Evolutionary conservation across 2,329 filamentous ascomycete genomes (phyloP).

Genomic region (Trichoderma endophyticum): DNA sequence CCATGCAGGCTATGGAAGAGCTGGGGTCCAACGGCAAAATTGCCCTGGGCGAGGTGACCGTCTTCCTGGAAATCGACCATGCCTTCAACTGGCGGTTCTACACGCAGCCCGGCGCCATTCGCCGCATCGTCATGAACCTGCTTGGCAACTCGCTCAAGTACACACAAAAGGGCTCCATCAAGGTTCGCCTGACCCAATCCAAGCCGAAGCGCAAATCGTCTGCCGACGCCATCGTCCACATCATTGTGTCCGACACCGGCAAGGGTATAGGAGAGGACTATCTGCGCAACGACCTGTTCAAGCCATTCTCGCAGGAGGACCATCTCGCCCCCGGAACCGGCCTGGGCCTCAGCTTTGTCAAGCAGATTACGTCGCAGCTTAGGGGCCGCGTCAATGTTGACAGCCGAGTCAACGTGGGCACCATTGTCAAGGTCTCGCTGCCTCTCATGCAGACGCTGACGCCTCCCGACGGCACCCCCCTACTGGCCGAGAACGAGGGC

Average conservation of each 20-base stretch:
- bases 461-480: neutral
- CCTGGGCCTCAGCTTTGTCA: slow-evolving; percentile 63
- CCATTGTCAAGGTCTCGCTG: slow-evolving; percentile 34
- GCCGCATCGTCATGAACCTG: slow-evolving; percentile 60
- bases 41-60: slow-evolving; percentile 26
- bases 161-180: slow-evolving; percentile 39
- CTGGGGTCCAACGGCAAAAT: slow-evolving; percentile 16
- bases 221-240: slow-evolving; percentile 23
- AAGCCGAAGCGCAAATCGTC: neutral
- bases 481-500: slow-evolving; percentile 22
- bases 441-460: slow-evolving; percentile 25
- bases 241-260: slow-evolving; percentile 62
- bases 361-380: slow-evolving; percentile 55
- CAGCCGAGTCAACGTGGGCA: slow-evolving; percentile 39
- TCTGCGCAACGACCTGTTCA: slow-evolving; percentile 57
- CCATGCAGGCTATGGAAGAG: slow-evolving; percentile 43
- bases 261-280: slow-evolving; percentile 64
- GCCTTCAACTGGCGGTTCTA: slow-evolving; percentile 50
- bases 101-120: slow-evolving; percentile 49
- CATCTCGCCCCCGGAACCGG: slow-evolving; percentile 58
- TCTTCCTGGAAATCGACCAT: slow-evolving; percentile 40
- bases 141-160: slow-evolving; percentile 64
- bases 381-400: slow-evolving; percentile 57
- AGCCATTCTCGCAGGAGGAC: slow-evolving; percentile 64
- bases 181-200: slow-evolving; percentile 28